phyloP scores from a whole-genome alignment of 1,284 basidiomycete species.

The Cutaneotrichosporon cutaneum region DNA sequence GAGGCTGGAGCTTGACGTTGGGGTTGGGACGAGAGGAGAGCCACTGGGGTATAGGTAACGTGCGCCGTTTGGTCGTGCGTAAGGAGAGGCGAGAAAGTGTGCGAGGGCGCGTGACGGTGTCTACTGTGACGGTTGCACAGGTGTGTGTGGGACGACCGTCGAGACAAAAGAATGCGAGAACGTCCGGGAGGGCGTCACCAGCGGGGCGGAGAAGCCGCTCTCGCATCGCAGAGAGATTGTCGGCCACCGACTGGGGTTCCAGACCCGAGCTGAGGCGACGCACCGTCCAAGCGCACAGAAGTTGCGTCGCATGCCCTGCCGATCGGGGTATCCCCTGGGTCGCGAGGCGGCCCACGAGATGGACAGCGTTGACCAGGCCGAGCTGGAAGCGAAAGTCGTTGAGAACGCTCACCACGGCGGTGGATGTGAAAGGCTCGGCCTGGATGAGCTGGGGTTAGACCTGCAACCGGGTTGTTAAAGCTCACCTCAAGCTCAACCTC shows the following conservation, averaged over 20 bases:
- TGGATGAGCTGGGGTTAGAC: conserved; percentile 32
- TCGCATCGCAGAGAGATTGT: conserved; percentile 16
- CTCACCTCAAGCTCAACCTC: conserved; percentile 50
- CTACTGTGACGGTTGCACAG: background rate
- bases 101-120: conserved; percentile 5
- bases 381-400: conserved; percentile 35
- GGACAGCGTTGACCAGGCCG: conserved; percentile 33
- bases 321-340: background rate
- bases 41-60: conserved; percentile 27
- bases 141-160: conserved; percentile 8
- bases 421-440: conserved; percentile 18
- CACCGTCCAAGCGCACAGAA: conserved; percentile 28
- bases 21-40: conserved; percentile 22
- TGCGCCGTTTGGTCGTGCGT: conserved; percentile 22
- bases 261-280: conserved; percentile 29
- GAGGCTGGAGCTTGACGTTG: conserved; percentile 15
- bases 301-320: conserved; percentile 9
- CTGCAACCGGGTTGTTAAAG: background rate
- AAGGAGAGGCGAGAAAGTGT: conserved; percentile 20
- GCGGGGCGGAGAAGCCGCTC: conserved; percentile 16
- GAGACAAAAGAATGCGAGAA: conserved; percentile 18
- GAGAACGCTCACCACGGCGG: conserved; percentile 30
- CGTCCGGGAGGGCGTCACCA: conserved; percentile 11
- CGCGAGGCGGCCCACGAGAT: conserved; percentile 32
- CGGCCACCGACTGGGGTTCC: conserved; percentile 21